These are phyloP conservation scores for Linum tenue DNA, from an alignment of 345 rosid genomes.

Conservation along the genomic window DNA sequence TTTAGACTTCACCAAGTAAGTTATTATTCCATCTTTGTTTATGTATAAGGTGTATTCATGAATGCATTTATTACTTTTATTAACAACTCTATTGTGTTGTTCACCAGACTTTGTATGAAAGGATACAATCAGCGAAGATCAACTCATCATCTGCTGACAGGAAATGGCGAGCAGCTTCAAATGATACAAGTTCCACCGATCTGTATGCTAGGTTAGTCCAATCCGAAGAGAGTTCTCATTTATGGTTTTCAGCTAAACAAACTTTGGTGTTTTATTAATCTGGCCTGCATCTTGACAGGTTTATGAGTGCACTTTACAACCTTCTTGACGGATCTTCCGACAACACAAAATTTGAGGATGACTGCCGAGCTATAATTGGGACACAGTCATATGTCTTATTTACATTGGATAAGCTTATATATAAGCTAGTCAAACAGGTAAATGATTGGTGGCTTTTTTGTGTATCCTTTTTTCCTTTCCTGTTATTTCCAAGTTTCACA, in stretches of 20 bases:
- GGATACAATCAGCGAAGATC: conserved; percentile 82
- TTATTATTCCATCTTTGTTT: conserved; percentile 2
- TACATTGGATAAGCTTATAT: conserved; percentile 88
- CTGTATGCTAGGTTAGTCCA: conserved; percentile 65
- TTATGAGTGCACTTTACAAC: conserved; percentile 84
- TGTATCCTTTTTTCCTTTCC: background rate
- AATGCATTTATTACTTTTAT: conserved; percentile 2
- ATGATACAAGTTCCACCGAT: conserved; percentile 53
- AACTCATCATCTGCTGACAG: conserved; percentile 81
- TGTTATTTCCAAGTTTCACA: background rate
- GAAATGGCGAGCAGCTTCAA: conserved; percentile 73
- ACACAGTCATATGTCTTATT: conserved; percentile 90
- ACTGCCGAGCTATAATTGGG: conserved; percentile 90
- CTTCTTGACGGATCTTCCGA: conserved; percentile 91
- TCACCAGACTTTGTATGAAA: conserved; percentile 68
- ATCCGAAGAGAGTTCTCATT: conserved; percentile 3
- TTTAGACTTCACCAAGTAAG: conserved; percentile 96
- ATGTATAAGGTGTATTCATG: background rate
- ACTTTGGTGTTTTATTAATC: conserved; percentile 1
- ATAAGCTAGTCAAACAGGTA: conserved; percentile 89
- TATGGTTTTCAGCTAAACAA: background rate
- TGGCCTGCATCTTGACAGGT: conserved; percentile 33
- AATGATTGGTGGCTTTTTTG: conserved; percentile 9
- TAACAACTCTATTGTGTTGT: conserved; percentile 4
- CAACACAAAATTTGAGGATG: conserved; percentile 91